phyloP scores from a whole-genome alignment of 768 basidiomycete species.

The Termitomyces sp. region DNA sequence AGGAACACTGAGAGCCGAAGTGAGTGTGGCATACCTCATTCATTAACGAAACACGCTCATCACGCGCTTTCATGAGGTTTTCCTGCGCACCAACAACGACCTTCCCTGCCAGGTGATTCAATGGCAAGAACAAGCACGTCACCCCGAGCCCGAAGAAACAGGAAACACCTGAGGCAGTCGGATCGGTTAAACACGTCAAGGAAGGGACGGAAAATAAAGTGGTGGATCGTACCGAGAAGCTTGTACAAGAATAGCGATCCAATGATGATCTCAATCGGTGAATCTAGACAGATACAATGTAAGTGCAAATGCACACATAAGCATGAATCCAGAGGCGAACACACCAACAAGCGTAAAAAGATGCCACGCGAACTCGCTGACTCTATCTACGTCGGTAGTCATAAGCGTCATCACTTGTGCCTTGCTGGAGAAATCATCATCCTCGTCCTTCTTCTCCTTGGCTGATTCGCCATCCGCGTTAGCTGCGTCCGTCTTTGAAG shows the following conservation, averaged over 20 bases:
- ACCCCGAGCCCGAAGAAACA: constrained; percentile 77
- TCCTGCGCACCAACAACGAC: constrained; percentile 76
- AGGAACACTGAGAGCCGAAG: not conserved
- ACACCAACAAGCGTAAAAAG: constrained; percentile 69
- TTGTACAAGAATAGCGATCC: constrained; percentile 75
- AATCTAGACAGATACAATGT: constrained; percentile 38
- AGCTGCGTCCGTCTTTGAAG: constrained; percentile 18
- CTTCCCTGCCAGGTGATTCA: constrained; percentile 85
- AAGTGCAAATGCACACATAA: not conserved
- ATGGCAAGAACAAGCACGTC: constrained; percentile 64
- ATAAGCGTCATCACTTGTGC: constrained; percentile 92
- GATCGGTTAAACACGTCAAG: not conserved
- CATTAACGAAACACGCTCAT: constrained; percentile 89
- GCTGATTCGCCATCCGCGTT: not conserved
- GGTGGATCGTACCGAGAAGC: constrained; percentile 54
- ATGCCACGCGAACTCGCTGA: constrained; percentile 83
- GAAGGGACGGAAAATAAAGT: not conserved
- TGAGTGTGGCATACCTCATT: constrained; percentile 49
- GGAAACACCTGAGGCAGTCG: constrained; percentile 45
- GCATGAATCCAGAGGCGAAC: not conserved
- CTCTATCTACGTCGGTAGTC: constrained; percentile 91
- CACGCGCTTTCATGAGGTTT: constrained; percentile 87
- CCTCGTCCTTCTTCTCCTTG: constrained; percentile 34
- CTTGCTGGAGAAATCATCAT: constrained; percentile 63
- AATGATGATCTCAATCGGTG: constrained; percentile 74